A percentile compares a stretch with the other conserved stretches of the same genome.
phyloP scores from a whole-genome alignment of 345 rosid genomes.

The Reutealis trisperma region DNA sequence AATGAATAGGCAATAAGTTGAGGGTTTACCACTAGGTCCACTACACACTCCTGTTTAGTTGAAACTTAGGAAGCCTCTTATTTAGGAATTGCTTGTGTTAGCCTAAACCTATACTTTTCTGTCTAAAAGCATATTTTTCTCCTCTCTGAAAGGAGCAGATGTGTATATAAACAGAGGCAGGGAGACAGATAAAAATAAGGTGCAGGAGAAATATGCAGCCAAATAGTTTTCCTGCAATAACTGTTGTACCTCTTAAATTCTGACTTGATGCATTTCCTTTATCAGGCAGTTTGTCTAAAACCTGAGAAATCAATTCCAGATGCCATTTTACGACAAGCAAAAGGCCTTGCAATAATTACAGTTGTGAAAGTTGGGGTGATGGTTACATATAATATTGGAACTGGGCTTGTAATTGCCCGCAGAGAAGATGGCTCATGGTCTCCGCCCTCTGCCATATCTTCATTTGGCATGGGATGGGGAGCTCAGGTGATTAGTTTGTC shows the following conservation, averaged over 20 bases:
- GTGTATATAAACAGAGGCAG: not conserved
- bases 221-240: not conserved
- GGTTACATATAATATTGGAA: slow-evolving; percentile 91
- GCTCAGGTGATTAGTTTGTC: slow-evolving; percentile 65
- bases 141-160: not conserved
- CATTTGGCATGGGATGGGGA: slow-evolving; percentile 97
- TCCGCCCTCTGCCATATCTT: slow-evolving; percentile 91
- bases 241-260: not conserved
- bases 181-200: not conserved
- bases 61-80: not conserved
- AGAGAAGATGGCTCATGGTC: slow-evolving; percentile 97
- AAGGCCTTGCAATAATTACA: slow-evolving; percentile 91
- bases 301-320: slow-evolving; percentile 90
- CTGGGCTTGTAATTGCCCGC: slow-evolving; percentile 84
- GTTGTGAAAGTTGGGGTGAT: slow-evolving; percentile 80
- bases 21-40: not conserved
- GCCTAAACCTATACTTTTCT: no score
- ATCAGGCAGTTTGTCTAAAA: slow-evolving; percentile 70
- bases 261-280: slow-evolving; percentile 23
- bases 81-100: slow-evolving; percentile 1
- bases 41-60: not conserved
- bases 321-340: slow-evolving; percentile 69
- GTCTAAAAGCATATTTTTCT: not conserved
- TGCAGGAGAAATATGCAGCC: not conserved
- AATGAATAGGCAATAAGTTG: not conserved